Evolutionary conservation across 345 rosid genomes (phyloP), one percentile per base, ranked within the genome.

Genomic region (Bruguiera sexangula): DNA sequence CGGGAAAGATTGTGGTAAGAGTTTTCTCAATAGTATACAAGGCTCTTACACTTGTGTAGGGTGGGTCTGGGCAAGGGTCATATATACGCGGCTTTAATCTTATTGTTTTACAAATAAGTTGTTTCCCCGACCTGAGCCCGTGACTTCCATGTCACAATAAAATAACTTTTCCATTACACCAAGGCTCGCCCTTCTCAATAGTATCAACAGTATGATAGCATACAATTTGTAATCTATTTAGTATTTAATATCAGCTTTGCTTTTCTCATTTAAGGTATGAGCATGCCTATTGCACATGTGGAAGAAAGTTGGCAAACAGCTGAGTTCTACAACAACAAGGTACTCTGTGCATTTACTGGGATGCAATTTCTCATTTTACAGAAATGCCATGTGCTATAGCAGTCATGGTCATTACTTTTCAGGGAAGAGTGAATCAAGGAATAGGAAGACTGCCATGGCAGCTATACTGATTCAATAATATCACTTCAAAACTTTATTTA

Each of bases 301-400:
- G 99, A 95, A 83, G 99, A 96, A 78, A 89, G 98, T 79, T 96
- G 98, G 99, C 97, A 96, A 78, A 86, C 82, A 88, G 96, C 98
- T 71, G 99, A 96, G 75, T 96, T 96, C 85, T 96, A 96, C 86
- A 89, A 74, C 73, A 96, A 96, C 73, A 96, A 96, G 99, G 99
- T 96, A 78, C 71, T 61, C 43, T 8, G 13, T 55, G 9, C 39
- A 43, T 56, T 70, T 67, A 20, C 73, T 27, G 16, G 22, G 56
- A 66, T 20, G 22, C 46, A n/a, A 61, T 30, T 18, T 52, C 29
- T 61, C 58, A 60, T 27, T 34, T 31, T 36, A 21, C 10, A 8
- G 66, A 70, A 29, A 43, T 73, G 36, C 15, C 66, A 37, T 57
- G 32, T 50, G 19, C 36, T 37, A 6, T 26, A 22, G 13, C 22